Conservation (phyloP, 768 basidiomycete genomes). For the Boletus subcaerulescens region DNA sequence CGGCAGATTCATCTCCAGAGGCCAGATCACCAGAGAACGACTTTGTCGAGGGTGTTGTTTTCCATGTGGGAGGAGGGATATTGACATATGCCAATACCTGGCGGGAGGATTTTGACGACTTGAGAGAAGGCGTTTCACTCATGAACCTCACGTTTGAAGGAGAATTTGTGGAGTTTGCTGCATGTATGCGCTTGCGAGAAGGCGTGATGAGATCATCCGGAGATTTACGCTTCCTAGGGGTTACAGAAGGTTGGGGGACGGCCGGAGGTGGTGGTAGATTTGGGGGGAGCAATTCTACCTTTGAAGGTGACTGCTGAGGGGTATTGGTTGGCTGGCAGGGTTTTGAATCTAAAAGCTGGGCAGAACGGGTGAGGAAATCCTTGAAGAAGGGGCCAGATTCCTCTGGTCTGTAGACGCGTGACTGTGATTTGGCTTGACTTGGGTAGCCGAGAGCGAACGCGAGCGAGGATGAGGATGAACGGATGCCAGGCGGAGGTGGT, state of each 20-base stretch:
- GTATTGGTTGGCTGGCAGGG: constrained; percentile 13
- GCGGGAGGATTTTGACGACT: constrained; percentile 30
- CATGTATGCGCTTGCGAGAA: constrained; percentile 54
- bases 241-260: constrained; percentile 32
- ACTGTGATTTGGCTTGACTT: constrained; percentile 24
- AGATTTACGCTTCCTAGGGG: constrained; percentile 72
- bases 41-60: constrained; percentile 29
- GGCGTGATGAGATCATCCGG: constrained; percentile 60
- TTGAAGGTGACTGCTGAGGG: constrained; percentile 17
- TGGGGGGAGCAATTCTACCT: constrained; percentile 13
- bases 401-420: constrained; percentile 44
- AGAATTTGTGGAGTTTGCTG: constrained; percentile 8
- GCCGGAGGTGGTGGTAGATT: constrained; percentile 10
- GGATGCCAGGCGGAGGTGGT: constrained; percentile 61
- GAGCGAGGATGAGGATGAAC: constrained; percentile 68
- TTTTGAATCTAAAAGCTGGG: constrained; percentile 43
- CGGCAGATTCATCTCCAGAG: constrained; percentile 56
- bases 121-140: constrained; percentile 25
- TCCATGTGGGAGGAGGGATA: constrained; percentile 29
- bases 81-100: constrained; percentile 34
- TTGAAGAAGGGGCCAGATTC: constrained; percentile 68
- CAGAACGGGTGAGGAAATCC: constrained; percentile 48
- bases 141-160: constrained; percentile 12
- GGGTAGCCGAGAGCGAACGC: constrained; percentile 66
- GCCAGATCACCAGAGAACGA: constrained; percentile 38